Evolutionary conservation across 805 yeast genomes (phyloP).

Genomic region (Candida tibetensis): DNA sequence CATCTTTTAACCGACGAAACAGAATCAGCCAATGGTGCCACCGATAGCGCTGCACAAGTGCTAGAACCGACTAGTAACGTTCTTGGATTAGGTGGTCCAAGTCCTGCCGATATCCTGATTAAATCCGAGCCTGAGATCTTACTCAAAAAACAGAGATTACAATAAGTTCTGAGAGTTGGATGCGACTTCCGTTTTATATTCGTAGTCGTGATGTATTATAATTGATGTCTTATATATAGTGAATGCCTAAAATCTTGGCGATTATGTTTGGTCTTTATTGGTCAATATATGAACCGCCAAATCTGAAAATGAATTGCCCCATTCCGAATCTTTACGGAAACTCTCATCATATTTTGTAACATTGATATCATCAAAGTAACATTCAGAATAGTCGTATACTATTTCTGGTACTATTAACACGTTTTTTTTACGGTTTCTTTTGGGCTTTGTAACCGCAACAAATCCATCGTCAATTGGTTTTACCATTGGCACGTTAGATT

Average conservation of each 20-base stretch:
- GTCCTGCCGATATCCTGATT: neutral
- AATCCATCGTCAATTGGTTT: conserved; percentile 19
- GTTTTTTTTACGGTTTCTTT: conserved; percentile 21
- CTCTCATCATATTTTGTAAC: conserved; percentile 17
- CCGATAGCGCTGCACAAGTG: neutral
- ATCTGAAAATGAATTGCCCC: conserved; percentile 56
- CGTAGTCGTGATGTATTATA: neutral
- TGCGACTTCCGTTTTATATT: too few relatives aligned
- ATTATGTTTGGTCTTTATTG: too few relatives aligned
- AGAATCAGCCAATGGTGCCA: neutral
- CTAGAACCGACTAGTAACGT: neutral
- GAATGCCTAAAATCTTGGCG: too few relatives aligned
- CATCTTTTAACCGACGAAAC: conserved; percentile 49
- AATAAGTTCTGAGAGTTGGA: neutral
- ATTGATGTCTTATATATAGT: too few relatives aligned
- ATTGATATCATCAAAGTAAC: conserved; percentile 29
- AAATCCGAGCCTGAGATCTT: conserved; percentile 3
- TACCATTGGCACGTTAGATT: conserved; percentile 2
- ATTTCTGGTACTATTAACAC: conserved; percentile 29
- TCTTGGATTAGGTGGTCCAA: neutral
- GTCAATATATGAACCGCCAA: conserved; percentile 40
- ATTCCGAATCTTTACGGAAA: conserved; percentile 30
- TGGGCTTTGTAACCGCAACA: conserved; percentile 17
- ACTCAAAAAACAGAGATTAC: conserved; percentile 10
- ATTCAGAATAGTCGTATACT: conserved; percentile 24